These are phyloP conservation scores for Ogataea hybrid DNA, from an alignment of 1,139 yeast species.

Conservation along the genomic window DNA sequence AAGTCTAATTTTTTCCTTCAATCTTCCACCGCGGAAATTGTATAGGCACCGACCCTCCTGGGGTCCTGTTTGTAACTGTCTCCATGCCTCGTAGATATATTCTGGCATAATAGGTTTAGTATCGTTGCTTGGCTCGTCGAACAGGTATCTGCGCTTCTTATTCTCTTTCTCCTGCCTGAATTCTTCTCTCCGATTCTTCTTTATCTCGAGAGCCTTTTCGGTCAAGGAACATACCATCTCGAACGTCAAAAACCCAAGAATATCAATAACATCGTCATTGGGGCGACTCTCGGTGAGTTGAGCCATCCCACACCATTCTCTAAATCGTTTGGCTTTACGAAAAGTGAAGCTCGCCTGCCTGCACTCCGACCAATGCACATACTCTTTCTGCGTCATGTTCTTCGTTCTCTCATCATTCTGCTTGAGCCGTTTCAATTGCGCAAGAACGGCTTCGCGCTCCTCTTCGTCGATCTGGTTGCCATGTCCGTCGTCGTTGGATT, in stretches of 20 bases:
- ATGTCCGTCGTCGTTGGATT: too few relatives aligned
- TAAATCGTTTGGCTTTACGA: conserved; percentile 84
- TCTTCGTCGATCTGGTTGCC: too few relatives aligned
- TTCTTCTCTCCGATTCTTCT: conserved; percentile 41
- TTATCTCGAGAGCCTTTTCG: conserved; percentile 84
- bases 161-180: conserved; percentile 24
- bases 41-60: too few relatives aligned
- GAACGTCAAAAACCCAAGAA: conserved; percentile 90
- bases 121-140: conserved; percentile 89
- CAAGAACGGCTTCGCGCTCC: too few relatives aligned
- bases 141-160: conserved; percentile 47
- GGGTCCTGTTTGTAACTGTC: conserved; percentile 83
- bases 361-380: conserved; percentile 98
- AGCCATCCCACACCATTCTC: conserved; percentile 94
- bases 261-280: conserved; percentile 94
- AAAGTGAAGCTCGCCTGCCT: conserved; percentile 97
- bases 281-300: conserved; percentile 88
- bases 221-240: conserved; percentile 95
- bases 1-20: too few relatives aligned
- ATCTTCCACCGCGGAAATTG: too few relatives aligned
- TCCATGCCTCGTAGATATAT: conserved; percentile 92
- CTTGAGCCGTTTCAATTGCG: too few relatives aligned
- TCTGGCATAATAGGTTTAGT: conserved; percentile 78
- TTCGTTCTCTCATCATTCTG: too few relatives aligned
- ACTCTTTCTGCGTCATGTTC: conserved; percentile 97